Conservation (phyloP, 164 flowering plant genomes). For the Vitis vinifera region DNA sequence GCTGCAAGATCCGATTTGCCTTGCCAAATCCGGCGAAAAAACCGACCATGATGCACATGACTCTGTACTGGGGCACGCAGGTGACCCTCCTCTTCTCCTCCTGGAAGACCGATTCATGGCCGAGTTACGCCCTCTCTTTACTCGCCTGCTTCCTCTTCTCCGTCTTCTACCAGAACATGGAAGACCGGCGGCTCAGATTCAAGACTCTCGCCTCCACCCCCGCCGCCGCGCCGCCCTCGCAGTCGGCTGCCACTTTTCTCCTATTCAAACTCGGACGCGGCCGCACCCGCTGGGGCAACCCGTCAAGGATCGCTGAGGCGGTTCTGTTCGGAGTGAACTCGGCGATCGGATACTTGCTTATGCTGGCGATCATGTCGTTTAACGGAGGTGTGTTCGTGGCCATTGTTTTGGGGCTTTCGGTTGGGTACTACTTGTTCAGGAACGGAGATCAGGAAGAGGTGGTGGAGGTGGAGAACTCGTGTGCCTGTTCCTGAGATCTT, state of each 20-base stretch:
- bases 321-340: conserved; percentile 58
- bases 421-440: conserved; percentile 37
- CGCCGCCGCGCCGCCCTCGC: conserved; percentile 1
- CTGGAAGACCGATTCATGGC: conserved; percentile 64
- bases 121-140: conserved; percentile 47
- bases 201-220: conserved; percentile 19
- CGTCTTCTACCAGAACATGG: conserved; percentile 69
- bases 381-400: conserved; percentile 59
- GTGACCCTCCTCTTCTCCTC: conserved; percentile 64
- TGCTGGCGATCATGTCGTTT: conserved; percentile 62
- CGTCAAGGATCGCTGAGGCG: conserved; percentile 28
- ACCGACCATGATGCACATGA: conserved; percentile 75
- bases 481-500: conserved; percentile 40
- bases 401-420: conserved; percentile 33
- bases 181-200: conserved; percentile 54
- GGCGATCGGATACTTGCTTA: conserved; percentile 52
- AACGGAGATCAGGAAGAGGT: conserved; percentile 21
- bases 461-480: conserved; percentile 25
- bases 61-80: conserved; percentile 70
- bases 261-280: neutral
- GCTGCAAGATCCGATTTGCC: too few relatives aligned
- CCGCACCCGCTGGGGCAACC: conserved; percentile 2
- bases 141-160: conserved; percentile 59
- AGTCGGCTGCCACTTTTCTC: conserved; percentile 8
- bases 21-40: neutral